Evolutionary conservation across 345 rosid genomes (phyloP), one percentile per base, ranked within the genome.

Genomic region (Cardamine occulta): DNA sequence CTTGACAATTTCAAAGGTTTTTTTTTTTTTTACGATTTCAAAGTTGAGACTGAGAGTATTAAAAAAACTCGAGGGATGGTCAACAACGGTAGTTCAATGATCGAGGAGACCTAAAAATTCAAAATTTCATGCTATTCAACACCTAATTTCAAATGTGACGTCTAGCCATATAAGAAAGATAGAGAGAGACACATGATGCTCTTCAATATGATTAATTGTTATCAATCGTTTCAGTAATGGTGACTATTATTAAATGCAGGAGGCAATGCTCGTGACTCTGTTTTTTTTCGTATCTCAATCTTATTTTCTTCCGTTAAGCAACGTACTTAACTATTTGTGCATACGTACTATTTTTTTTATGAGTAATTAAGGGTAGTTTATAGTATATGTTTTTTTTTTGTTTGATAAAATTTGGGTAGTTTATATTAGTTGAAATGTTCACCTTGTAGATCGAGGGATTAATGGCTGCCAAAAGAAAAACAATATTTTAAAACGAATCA

Each of bases 81-180:
- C 74, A 76, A 76, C 69, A 69, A 61, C 57, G 57, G 63, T 47
- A 61, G 29, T 40, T 61, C 79, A 61, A 44, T 61, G 64, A 42
- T 68, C 21, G 74, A 60, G 68, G 63, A 47, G 47, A 68, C n/a
- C 49, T 61, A 68, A 12, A 40, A 42, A 42, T 76, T 75, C 40
- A 61, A 53, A 52, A 26, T 0, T n/a, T 51, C 42, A 12, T 21
- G 48, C 49, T 52, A 4, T 42, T 61, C 63, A 52, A 68, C 21
- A 61, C 40, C 31, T 59, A 4, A 60, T 8, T 44, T 76, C 51
- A 69, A 42, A 31, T 63, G 64, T 53, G 74, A 68, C 74, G 42
- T 68, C 48, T 68, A 75, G 49, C 59, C 53, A 44, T 49, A 52
- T 35, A 66, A n/a, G n/a, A 75, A 75, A 51, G 55, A 39, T 21